Evolutionary conservation across 352 stramenopile species (phyloP), one percentile per base, ranked within the genome.

Genomic region (Pythium chondricola): DNA sequence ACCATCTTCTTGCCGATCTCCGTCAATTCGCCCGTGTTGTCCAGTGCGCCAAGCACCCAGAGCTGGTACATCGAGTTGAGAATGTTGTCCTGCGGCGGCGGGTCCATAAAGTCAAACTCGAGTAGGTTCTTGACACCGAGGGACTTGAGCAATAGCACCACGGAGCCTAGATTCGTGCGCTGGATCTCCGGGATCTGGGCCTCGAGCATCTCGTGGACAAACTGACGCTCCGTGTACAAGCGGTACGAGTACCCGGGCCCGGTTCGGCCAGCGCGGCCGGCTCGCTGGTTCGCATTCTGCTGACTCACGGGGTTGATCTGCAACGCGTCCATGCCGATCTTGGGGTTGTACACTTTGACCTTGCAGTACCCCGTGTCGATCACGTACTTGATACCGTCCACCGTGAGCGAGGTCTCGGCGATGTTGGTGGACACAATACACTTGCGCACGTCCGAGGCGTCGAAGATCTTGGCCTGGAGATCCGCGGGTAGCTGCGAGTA

Each of bases 31-130:
- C 96, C 96, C 11, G 85, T 97, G 67, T 99, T 98, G 60, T 98
- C 95, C 2, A 99, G 70, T 14, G 97, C 96, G 21, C 96, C 95
- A 4, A 99, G 75, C 22, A 99, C 95, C 96, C 96, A 99, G 6
- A 99, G 76, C 71, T 99, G 95, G 69, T 99, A 99, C 74, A 99
- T 95, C 9, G 95, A 98, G 63, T 97, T 98, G 33, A 91, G 90
- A 47, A 99, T 98, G 63, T 98, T 99, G 48, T 93, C 82, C 39
- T 91, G 70, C 3, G 96, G 96, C 13, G 97, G 97, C 35, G 96
- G 95, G 56, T 98, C 95, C 95, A 99, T 99, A 58, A 99, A 99
- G 65, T 98, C 94, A 65, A 99, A 99, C 49, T 98, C 88, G 4
- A 98, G 74, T 24, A 98, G 61, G 53, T 96, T 93, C 27, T 96